Percentiles rank a stretch among this genome's conserved stretches.
These are phyloP conservation scores for Magnolia changhungtana DNA, from an alignment of 164 flowering plant species.

Conservation along the genomic window DNA sequence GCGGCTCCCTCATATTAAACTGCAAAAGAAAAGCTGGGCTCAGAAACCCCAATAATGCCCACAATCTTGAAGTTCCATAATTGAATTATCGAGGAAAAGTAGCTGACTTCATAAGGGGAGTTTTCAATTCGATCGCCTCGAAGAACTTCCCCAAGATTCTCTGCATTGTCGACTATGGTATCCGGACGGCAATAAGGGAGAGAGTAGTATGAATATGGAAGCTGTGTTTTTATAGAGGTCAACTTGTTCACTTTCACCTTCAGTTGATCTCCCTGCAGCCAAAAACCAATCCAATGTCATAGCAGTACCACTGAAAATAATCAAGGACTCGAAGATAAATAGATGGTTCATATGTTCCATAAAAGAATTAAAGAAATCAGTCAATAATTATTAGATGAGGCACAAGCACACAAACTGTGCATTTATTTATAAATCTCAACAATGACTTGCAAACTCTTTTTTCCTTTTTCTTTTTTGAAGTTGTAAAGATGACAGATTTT, in stretches of 20 bases:
- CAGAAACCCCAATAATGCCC: slow-evolving; percentile 12
- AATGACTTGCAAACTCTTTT: no score
- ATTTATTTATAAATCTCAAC: no score
- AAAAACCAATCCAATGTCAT: background rate
- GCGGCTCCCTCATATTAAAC: slow-evolving; percentile 88
- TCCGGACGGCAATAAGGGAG: slow-evolving; percentile 71
- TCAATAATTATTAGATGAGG: background rate
- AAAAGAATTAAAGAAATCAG: background rate
- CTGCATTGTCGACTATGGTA: slow-evolving; percentile 71
- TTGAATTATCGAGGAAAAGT: background rate
- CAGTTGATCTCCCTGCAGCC: slow-evolving; percentile 64
- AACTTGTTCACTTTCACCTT: slow-evolving; percentile 89
- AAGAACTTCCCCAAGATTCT: slow-evolving; percentile 99
- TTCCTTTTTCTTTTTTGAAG: no score
- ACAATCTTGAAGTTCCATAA: background rate
- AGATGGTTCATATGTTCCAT: background rate
- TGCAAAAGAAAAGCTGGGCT: slow-evolving; percentile 31
- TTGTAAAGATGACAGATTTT: no score
- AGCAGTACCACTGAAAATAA: no score
- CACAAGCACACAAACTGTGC: background rate
- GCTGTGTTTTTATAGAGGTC: slow-evolving; percentile 85
- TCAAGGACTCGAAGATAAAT: background rate
- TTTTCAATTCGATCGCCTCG: slow-evolving; percentile 98
- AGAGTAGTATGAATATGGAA: slow-evolving; percentile 90
- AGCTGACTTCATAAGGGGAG: slow-evolving; percentile 71